Evolutionary conservation across 2,329 filamentous ascomycete species (phyloP).

Genomic region (Nannizzia gypsea): DNA sequence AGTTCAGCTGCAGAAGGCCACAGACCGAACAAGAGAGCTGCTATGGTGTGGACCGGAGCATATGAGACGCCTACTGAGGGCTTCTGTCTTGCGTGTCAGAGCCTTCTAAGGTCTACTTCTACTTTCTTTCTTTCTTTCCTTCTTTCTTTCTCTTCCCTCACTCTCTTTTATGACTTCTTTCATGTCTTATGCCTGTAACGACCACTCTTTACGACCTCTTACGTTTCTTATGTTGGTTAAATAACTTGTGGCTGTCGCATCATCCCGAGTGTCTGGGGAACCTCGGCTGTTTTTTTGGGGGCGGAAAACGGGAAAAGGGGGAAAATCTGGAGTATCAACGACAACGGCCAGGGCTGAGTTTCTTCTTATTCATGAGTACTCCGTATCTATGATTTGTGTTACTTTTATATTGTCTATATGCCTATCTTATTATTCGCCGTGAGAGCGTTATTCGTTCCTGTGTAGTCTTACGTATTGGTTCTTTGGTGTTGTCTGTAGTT

Average conservation of each 20-base stretch:
- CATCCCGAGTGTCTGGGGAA: not conserved
- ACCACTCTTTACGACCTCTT: not conserved
- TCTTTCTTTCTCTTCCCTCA: not conserved
- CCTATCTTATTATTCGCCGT: too few relatives aligned
- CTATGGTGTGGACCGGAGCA: slow-evolving; percentile 23
- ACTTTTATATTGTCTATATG: too few relatives aligned
- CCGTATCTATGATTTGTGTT: too few relatives aligned
- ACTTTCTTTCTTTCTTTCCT: not conserved
- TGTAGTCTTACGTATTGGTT: too few relatives aligned
- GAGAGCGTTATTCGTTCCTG: too few relatives aligned
- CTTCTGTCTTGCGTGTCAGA: slow-evolving; percentile 16
- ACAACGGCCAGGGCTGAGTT: not conserved
- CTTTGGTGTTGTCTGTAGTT: too few relatives aligned
- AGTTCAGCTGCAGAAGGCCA: slow-evolving; percentile 17
- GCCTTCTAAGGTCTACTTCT: slow-evolving; percentile 1
- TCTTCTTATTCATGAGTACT: not conserved
- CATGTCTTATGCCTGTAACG: not conserved
- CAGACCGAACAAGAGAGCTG: slow-evolving; percentile 19
- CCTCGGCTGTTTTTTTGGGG: not conserved
- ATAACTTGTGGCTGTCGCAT: not conserved
- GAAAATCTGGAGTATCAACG: not conserved
- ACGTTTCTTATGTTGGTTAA: not conserved
- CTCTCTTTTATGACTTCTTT: not conserved
- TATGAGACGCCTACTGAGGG: slow-evolving; percentile 22
- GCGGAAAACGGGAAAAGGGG: not conserved